Base-by-base conservation (phyloP, 2,329 filamentous ascomycete genomes). In the Botryosphaeria dothidea region DNA sequence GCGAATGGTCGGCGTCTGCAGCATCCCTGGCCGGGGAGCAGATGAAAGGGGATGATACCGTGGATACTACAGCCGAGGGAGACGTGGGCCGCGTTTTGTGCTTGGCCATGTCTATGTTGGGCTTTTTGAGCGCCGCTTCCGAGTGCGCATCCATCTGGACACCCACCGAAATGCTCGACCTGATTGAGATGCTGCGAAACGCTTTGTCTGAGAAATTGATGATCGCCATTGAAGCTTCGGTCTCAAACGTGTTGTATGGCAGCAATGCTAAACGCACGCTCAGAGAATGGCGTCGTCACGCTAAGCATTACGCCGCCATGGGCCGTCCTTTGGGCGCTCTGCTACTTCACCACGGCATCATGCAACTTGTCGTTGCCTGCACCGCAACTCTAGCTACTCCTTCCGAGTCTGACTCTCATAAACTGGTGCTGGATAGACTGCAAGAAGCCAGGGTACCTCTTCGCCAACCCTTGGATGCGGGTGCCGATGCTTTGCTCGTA, bases 301-400 rank as follows among this genome's bases (percentile, higher is more conserved):
- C 92, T 65, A 91, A 90, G 49, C 91, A 93, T 67, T 99, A 98
- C 79, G 88, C 92, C 29, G 86, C 88, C 17, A 85, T 87, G 66
- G 91, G 91, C 9, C 87, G 92, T 21, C 94, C 96, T 0, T 80
- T 99, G 48, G 93, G 95, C 9, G 92, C 93, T 13, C 95, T 97
- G 90, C 84, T 98, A 5, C 79, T 99, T 23, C 93, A 97, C 75
- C 88, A 92, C 72, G 93, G 90, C 68, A 96, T 96, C 74, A 92
- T 96, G 84, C 89, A 88, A 77, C 86, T 98, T 34, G 83, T 97
- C 13, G 89, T 93, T 36, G 88, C 92, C 1, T 90, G 87, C 62
- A 92, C 92, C 1, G 91, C 92, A 15, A 84, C 94, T 29, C 81
- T 94, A 66, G 83, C 92, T 19, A 84, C 86, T 34, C 87, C 90